Evolutionary conservation across 202 grass and related monocot genomes (phyloP), one percentile per base, ranked within the genome.

Genomic region (Bolboschoenoplectus hybrid): DNA sequence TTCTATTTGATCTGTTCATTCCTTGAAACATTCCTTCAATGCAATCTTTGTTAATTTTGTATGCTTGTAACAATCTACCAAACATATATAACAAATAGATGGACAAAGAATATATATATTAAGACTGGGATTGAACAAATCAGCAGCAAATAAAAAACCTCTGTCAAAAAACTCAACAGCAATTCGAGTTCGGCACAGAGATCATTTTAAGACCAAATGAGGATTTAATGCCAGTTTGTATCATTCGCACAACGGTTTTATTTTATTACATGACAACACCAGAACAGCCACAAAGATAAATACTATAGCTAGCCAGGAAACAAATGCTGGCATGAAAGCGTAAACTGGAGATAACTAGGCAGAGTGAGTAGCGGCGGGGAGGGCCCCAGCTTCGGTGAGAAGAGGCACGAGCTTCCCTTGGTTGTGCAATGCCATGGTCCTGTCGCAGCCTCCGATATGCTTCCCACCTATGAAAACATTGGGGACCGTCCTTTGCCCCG

Each of bases 401-500:
- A 93, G 89, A 57, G 94, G 94, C 52, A 93, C 88, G 74, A 97
- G 64, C 53, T 88, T 97, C 58, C 91, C 89, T 70, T 62, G 79
- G 10, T 90, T 84, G 61, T 93, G 88, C 82, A 76, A 72, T 6
- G 81, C 91, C 60, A 90, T 11, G 8, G 82, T 85, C 90, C 85
- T 88, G 17, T 93, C 94, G 58, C 91, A 93, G 43, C 94, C 94
- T 63, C 94, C 91, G 1, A 97, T 90, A 34, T 90, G 91, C 43
- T 97, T 89, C n/a, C 91, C 94, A 45, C 89, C 92, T 57, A 97
- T 74, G 51, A 97, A 97, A 68, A 97, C 88, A 68, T 85, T 90
- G 7, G 94, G 94, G 55, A 97, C 94, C 36, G 89, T 93, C 63
- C 45, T 97, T 85, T 90, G 94, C 2, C 89, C 89, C 9, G 91